These are phyloP conservation scores for Tricholoma hemisulphureum DNA, from an alignment of 768 basidiomycete species.

Conservation along the genomic window DNA sequence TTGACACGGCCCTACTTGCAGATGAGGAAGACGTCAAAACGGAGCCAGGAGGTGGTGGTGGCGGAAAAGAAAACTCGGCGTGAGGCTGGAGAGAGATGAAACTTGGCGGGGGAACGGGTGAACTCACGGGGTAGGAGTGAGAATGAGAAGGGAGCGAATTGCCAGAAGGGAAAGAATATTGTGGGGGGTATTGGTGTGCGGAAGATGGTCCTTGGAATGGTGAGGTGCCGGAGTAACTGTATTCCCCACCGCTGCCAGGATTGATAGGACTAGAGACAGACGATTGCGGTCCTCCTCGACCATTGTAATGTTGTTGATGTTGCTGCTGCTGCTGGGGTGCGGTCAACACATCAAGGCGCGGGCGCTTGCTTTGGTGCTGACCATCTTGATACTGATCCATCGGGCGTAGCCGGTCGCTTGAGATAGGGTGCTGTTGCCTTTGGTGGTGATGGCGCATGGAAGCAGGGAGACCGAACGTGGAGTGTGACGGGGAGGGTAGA, in stretches of 20 bases:
- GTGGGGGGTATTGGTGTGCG: slow-evolving; percentile 1
- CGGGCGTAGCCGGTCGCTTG: slow-evolving; percentile 26
- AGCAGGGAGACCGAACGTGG: slow-evolving; percentile 13
- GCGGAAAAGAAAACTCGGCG: slow-evolving; percentile 21
- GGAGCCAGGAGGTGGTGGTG: slow-evolving; percentile 6
- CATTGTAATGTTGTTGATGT: slow-evolving; percentile 18
- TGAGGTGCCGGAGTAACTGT: neutral
- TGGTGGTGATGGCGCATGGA: slow-evolving; percentile 24
- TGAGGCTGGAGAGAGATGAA: slow-evolving; percentile 32
- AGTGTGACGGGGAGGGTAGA: slow-evolving; percentile 23
- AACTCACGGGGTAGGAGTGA: slow-evolving; percentile 10
- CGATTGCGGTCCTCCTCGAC: neutral
- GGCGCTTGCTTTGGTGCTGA: slow-evolving; percentile 21
- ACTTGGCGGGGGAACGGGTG: slow-evolving; percentile 22
- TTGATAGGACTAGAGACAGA: neutral
- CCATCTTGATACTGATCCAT: slow-evolving; percentile 11
- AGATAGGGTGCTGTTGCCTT: slow-evolving; percentile 24
- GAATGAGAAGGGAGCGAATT: slow-evolving; percentile 27
- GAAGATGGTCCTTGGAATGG: neutral
- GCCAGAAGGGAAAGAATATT: slow-evolving; percentile 22
- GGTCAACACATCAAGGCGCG: slow-evolving; percentile 13
- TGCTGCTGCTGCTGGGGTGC: slow-evolving; percentile 11
- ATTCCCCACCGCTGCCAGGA: neutral
- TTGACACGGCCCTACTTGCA: slow-evolving; percentile 7
- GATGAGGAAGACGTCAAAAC: slow-evolving; percentile 1